phyloP scores from a whole-genome alignment of 2,329 filamentous ascomycete species.

The Aureobasidium musti region DNA sequence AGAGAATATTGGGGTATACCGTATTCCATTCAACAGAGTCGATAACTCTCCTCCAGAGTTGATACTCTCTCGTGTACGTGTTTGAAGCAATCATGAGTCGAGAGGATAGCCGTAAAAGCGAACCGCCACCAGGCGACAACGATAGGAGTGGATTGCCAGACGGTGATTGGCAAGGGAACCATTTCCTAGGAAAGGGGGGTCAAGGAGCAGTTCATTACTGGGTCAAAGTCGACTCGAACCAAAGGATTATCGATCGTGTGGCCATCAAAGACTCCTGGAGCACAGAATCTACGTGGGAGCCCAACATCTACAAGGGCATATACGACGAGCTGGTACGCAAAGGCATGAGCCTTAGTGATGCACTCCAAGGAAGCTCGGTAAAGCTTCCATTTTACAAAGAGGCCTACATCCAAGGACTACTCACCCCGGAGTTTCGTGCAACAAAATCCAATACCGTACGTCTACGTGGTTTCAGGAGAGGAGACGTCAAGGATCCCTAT shows the following conservation, averaged over 20 bases:
- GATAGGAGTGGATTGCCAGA: background rate
- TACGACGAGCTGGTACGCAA: background rate
- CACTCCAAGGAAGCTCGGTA: no score
- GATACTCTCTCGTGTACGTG: background rate
- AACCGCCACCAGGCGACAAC: background rate
- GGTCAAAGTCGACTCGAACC: slow-evolving; percentile 2
- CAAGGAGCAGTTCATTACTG: slow-evolving; percentile 3
- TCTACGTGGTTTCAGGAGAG: background rate
- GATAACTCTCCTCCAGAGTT: background rate
- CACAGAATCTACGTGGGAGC: background rate
- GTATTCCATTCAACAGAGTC: background rate
- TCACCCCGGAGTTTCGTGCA: background rate
- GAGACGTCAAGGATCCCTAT: background rate
- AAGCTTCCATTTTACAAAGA: background rate
- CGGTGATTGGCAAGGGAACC: background rate
- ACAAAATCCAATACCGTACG: background rate
- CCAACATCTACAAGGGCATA: background rate
- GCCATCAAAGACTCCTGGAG: slow-evolving; percentile 15
- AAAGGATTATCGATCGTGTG: slow-evolving; percentile 17
- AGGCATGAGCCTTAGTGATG: background rate
- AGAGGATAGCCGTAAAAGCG: background rate
- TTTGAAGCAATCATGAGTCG: background rate
- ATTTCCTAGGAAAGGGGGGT: background rate
- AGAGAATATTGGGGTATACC: background rate
- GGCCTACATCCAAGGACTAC: slow-evolving; percentile 1